These are phyloP conservation scores for Phanerochaete sordida DNA, from an alignment of 768 basidiomycete genomes.

Conservation along the genomic window DNA sequence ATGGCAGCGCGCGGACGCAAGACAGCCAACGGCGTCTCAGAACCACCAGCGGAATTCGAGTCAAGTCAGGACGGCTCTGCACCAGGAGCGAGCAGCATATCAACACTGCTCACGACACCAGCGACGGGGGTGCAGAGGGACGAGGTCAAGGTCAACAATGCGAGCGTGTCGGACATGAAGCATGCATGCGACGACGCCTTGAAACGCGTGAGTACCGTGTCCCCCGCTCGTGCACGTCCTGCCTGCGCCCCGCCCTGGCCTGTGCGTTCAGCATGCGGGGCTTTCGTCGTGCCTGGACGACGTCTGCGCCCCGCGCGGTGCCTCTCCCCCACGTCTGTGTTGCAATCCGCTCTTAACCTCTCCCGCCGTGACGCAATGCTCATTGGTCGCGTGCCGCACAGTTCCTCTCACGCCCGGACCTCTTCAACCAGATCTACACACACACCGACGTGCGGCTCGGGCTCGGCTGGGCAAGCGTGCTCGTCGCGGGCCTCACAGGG, in stretches of 20 bases:
- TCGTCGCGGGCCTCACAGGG: conserved; percentile 77
- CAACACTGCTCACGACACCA: conserved; percentile 18
- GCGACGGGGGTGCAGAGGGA: conserved; percentile 26
- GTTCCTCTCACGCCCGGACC: conserved; percentile 75
- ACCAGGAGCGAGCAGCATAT: conserved; percentile 9
- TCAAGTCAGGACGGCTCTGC: conserved; percentile 6
- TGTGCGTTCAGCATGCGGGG: conserved; percentile 16
- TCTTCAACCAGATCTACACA: conserved; percentile 82
- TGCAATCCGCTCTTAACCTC: neutral
- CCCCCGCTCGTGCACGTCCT: neutral
- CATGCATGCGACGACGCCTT: conserved; percentile 77
- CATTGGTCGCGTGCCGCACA: conserved; percentile 28
- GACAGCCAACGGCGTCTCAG: conserved; percentile 14
- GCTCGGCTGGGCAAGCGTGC: conserved; percentile 83
- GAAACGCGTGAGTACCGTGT: conserved; percentile 62
- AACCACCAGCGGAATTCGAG: neutral
- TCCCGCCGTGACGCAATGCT: neutral
- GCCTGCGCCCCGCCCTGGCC: neutral
- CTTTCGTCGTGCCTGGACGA: neutral
- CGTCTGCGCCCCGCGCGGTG: neutral
- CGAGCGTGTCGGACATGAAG: conserved; percentile 48
- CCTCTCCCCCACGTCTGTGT: neutral
- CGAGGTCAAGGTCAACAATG: conserved; percentile 48
- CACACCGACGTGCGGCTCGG: conserved; percentile 88
- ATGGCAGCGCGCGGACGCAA: conserved; percentile 18